Base-by-base conservation (phyloP, 495 filamentous ascomycete species). In the Filosporella fistucella region DNA sequence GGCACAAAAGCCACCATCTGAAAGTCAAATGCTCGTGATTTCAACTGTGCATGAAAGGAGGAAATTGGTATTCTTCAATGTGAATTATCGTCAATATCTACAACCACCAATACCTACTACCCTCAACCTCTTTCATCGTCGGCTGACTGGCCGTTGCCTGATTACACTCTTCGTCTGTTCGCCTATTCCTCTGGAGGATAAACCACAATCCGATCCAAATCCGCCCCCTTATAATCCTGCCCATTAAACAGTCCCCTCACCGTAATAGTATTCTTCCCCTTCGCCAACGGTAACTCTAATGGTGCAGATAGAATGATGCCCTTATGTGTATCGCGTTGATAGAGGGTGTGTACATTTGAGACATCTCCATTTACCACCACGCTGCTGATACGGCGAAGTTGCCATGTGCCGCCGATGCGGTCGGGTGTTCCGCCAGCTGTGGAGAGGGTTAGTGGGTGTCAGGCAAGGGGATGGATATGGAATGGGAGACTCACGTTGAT, bases 291-390 rank as follows among this genome's bases (percentile, higher is more conserved):
- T 24, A 71, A 42, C 28, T 62, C 50, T 13, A 72, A 57, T 5
- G 69, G 67, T 9, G 68, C 59, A 2, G 62, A 67, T 7, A 72
- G 47, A 42, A 72, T 61, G 29, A 72, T 64, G 6, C 69, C 68
- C 49, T 72, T 72, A 51, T 72, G 65, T 10, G 69, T 69, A 50
- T 72, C 69, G 20, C 63, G 58, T 56, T 68, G 62, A 41, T 57
- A 70, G 2, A 72, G 46, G 14, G 63, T 66, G 51, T 71, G 60
- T 6, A 72, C 52, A 9, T 65, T 47, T 35, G 1, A 37, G 5
- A 6, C 23, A 13, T 54, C 40, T 11, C 63, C 68, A 42, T 72
- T 72, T 24, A 72, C 63, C 13, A 69, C 54, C 5, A 72, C 69
- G 33, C 68, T 68, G 35, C 56, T 59, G 26, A 70, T 68, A 17